Evolutionary conservation across 768 basidiomycete genomes (phyloP), one percentile per base, ranked within the genome.

Genomic region (Leccinum obscurum): DNA sequence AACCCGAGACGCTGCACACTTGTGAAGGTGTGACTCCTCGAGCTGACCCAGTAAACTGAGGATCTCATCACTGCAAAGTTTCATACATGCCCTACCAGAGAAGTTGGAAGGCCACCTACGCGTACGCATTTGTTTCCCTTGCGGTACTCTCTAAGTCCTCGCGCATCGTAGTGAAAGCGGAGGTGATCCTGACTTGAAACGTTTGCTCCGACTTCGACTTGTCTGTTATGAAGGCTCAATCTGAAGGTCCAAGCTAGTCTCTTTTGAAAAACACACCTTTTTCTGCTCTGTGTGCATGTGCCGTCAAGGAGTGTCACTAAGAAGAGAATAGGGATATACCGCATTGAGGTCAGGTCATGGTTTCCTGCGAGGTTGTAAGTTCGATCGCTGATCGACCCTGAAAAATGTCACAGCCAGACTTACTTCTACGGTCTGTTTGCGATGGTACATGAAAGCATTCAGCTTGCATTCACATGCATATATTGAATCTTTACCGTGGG

Each of bases 51-150:
- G 52, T 20, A 64, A 20, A 41, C 28, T 54, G 11, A 70, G 57
- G n/a, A 60, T 61, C 15, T 58, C 52, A 60, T 72, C 64, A 8
- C 72, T 73, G 61, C 17, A 14, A 44, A 39, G 9, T 26, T 28
- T 62, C 41, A 34, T 57, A 54, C 7, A 48, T 32, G 49, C 20
- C 34, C 34, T 50, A 15, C 8, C 13, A 35, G 34, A 24, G 34
- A 13, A 10, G 55, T 24, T 28, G 30, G 10, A 51, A 37, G 51
- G 49, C 37, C n/a, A 52, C 74, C 63, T 62, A 76, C 72, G 62
- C 62, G 53, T 72, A 65, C 1, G 58, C 20, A 28, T 72, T 64
- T 13, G 76, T 72, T 50, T 76, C 78, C 46, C 30, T 63, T 7
- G 55, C 59, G 2, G 62, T 56, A 37, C 39, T 54, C 53, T 57